Base-by-base conservation (phyloP, 768 basidiomycete genomes). In the Udeniomyces megalosporus region DNA sequence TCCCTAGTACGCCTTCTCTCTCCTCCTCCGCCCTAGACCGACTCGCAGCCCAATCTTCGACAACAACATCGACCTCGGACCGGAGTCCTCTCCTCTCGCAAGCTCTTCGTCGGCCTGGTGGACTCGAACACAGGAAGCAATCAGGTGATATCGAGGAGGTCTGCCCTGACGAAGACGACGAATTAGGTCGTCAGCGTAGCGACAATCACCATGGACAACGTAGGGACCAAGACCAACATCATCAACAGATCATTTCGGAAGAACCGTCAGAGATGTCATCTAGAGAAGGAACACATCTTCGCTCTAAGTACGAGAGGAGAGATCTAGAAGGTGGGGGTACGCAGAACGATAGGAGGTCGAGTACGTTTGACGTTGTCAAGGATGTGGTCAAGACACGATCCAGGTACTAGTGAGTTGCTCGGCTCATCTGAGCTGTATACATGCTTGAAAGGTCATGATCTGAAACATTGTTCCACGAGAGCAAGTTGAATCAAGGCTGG, bases 321-420 rank as follows among this genome's bases (percentile, higher is more conserved):
- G 52, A 35, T 15, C 31, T 3, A 24, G 34, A 4, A 12, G 10
- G 11, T n/a, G n/a, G n/a, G n/a, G n/a, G n/a, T n/a, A n/a, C n/a
- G n/a, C n/a, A n/a, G 6, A 24, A 15, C 32, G 2, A 11, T 10
- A 20, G 31, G 17, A 22, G 52, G 12, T 20, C 15, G 34, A 14
- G 22, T 3, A 34, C 31, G 52, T 17, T 42, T 8, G 38, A 17
- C 38, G 38, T 42, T 17, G 17, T 42, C 10, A 35, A 24, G 52
- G n/a, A n/a, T n/a, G 24, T 35, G 26, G 29, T 51, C 35, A 51
- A 34, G 49, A 52, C 51, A 20, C 42, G 60, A 26, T 31, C 42
- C 12, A 29, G 42, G 22, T 61, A 61, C 60, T 61, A 61, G 60
- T 61, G 50, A 52, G 60, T 61, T 29, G 20, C 3, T 4, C 28